Evolutionary conservation across 2,329 filamentous ascomycete genomes (phyloP).

Genomic region (Trichoderma oligosporum): DNA sequence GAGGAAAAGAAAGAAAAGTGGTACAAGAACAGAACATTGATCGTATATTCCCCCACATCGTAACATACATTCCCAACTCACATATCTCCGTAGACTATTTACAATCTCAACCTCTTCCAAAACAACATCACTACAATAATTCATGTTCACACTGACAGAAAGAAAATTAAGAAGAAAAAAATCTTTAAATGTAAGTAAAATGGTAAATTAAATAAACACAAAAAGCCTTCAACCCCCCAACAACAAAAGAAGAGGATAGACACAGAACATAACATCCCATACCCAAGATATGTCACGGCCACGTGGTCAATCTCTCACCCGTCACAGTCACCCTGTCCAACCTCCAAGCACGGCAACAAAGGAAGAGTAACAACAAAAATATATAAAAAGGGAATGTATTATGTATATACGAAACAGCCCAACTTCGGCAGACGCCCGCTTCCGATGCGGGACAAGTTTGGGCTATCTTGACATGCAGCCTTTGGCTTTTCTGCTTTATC

Average conservation of each 20-base stretch:
- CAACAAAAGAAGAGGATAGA: not conserved
- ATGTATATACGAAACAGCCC: not conserved
- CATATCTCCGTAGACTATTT: too few relatives aligned
- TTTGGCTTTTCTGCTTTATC: too few relatives aligned
- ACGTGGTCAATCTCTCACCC: not conserved
- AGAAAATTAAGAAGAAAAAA: too few relatives aligned
- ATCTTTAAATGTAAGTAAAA: too few relatives aligned
- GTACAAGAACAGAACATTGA: too few relatives aligned
- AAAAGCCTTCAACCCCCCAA: not conserved
- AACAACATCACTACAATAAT: too few relatives aligned
- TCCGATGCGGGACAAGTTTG: not conserved
- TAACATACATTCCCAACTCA: too few relatives aligned
- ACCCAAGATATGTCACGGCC: not conserved
- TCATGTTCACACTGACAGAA: too few relatives aligned
- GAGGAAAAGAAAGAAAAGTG: too few relatives aligned
- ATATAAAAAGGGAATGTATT: not conserved
- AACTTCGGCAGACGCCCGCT: not conserved
- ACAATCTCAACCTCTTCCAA: too few relatives aligned
- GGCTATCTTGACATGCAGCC: not conserved
- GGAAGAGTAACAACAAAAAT: not conserved
- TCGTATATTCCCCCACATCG: too few relatives aligned
- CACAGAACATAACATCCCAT: not conserved
- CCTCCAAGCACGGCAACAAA: not conserved
- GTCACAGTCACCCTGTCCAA: not conserved
- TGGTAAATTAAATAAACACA: not conserved